Evolutionary conservation across 2,329 filamentous ascomycete species (phyloP), one percentile per base, ranked within the genome.

Genomic region (Colletotrichum agaves): DNA sequence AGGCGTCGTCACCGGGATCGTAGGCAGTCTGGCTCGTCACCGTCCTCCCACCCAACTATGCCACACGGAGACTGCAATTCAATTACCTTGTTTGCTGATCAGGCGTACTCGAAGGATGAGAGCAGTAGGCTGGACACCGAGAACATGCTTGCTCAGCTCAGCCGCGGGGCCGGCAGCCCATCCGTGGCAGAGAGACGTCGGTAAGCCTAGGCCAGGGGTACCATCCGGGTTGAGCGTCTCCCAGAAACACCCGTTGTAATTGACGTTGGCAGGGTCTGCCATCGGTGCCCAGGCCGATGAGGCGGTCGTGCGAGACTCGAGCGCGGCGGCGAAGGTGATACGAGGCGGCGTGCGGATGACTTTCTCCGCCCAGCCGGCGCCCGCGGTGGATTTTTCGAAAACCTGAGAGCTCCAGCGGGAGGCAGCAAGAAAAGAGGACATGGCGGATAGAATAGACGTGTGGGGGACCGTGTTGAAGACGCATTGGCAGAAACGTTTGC

Each of bases 111-210:
- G n/a, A n/a, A n/a, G n/a, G n/a, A n/a, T n/a, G n/a, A n/a, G n/a
- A 0, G 8, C 58, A 2, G 65, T 58, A 2, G 75, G 68, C 52
- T 61, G 61, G 3, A 72, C 63, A 7, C 76, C 75, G 3, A 79
- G 57, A 1, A 60, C 33, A 19, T 60, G 57, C 27, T 33, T 60
- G 50, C 69, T 75, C 23, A 78, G 63, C 39, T 78, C 76, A 39
- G 75, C 75, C 2, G 76, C 78, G 1, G 77, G 76, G 1, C 74
- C 77, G 0, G 77, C 71, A 1, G 72, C 70, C 77, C 77, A 79
- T 1, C 73, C 77, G 55, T 79, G 77, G 41, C 77, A 78, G 0
- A 79, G 63, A 17, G 74, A 76, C 2, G 77, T 79, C 1, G 35
- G 21, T 7, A 69, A 3, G 0, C 74, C 75, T 3, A 77, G 69